Evolutionary conservation across 1,139 yeast species (phyloP).

Genomic region (Blastobotrys buckinghamii): DNA sequence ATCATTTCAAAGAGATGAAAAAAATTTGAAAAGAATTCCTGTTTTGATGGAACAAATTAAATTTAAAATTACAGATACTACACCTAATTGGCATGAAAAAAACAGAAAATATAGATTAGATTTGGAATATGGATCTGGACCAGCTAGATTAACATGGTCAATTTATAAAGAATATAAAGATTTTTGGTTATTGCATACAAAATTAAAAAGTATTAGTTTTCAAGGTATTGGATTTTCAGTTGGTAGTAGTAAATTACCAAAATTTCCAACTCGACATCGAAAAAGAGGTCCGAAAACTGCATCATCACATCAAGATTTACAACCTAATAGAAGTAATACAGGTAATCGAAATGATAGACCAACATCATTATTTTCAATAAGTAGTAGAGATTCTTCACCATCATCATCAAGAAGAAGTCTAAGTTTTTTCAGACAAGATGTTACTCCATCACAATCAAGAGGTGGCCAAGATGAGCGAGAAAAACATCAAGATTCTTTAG

Average conservation of each 20-base stretch:
- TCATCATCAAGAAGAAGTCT: slow-evolving; percentile 9
- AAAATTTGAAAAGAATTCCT: slow-evolving; percentile 75
- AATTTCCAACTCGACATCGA: slow-evolving; percentile 27
- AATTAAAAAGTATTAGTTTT: slow-evolving; percentile 47
- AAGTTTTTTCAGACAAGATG: slow-evolving; percentile 10
- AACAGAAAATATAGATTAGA: slow-evolving; percentile 58
- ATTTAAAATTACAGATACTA: slow-evolving; percentile 52
- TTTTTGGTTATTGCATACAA: slow-evolving; percentile 59
- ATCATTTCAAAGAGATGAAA: slow-evolving; percentile 69
- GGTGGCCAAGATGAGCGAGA: slow-evolving; percentile 3
- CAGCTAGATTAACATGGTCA: slow-evolving; percentile 73
- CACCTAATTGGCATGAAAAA: slow-evolving; percentile 37
- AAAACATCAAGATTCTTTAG: slow-evolving; percentile 8
- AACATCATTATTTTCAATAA: slow-evolving; percentile 13
- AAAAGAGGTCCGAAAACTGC: not conserved
- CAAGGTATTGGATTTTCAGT: slow-evolving; percentile 15
- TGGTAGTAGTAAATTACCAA: slow-evolving; percentile 24
- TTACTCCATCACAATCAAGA: slow-evolving; percentile 11
- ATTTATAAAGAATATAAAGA: slow-evolving; percentile 70
- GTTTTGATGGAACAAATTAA: slow-evolving; percentile 68
- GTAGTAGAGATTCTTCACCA: slow-evolving; percentile 8
- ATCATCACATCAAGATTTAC: not conserved
- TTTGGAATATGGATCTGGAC: slow-evolving; percentile 86
- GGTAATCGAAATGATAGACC: not conserved
- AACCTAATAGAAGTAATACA: not conserved